Base-by-base conservation (phyloP, 164 flowering plant species). In the Liquidambar formosana region DNA sequence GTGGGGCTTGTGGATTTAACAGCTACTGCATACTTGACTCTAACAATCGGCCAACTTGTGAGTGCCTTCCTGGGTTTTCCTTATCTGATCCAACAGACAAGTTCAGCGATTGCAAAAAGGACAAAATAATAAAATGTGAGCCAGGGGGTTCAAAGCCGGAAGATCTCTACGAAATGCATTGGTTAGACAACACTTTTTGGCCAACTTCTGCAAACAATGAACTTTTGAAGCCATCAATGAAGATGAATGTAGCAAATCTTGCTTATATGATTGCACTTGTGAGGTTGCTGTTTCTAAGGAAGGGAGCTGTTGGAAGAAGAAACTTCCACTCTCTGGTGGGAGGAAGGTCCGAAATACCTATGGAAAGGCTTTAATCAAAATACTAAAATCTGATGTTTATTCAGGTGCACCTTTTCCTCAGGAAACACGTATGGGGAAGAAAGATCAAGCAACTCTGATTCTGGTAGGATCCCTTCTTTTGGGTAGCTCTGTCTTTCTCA, bases 1-100 rank as follows among this genome's bases (percentile, higher is more conserved):
- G 68, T 38, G 68, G 68, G 9, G 27, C 27, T n/a, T 65, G 68
- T 21, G 68, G 68, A 27, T 65, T 52, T 46, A 65, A 65, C 60
- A 33, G 19, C n/a, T 0, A n/a, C 27, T 65, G 68, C 48, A 6
- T 0, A 8, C 15, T 65, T 16, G 68, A 12, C 11, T n/a, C 4
- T 0, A 13, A 65, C 10, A 10, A 23, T 12, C 53, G 48, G 48
- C 68, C 68, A 22, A 28, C 11, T 53, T 65, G 68, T 53, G 28
- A 41, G 5, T 65, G 68, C 47, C 49, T 46, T n/a, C 18, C 11
- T 11, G 68, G 68, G 16, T 65, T n/a, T 28, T n/a, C 45, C 15
- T 13, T 9, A 1, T 18, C 52, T 0, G 68, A 65, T 19, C 33
- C 68, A 10, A 38, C 22, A 11, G 21, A 65, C 16, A 38, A 33